phyloP scores from a whole-genome alignment of 73 alveolate genomes.

The Blepharisma japonicum region DNA sequence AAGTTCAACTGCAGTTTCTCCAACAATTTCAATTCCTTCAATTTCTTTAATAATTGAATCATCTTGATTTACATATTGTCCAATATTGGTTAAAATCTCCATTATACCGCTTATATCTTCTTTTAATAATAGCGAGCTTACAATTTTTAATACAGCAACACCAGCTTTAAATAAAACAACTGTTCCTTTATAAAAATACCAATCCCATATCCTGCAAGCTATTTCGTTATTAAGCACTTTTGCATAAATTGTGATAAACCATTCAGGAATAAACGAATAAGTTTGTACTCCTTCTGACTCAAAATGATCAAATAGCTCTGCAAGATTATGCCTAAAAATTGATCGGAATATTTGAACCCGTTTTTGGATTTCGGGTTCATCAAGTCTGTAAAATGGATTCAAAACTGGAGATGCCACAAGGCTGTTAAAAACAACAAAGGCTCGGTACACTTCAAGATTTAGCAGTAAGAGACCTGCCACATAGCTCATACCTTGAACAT shows the following conservation, averaged over 20 bases:
- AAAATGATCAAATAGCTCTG: conserved; percentile 65
- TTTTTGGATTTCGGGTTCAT: conserved; percentile 66
- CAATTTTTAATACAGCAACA: conserved; percentile 44
- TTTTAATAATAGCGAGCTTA: neutral
- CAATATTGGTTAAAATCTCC: neutral
- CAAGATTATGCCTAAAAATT: conserved; percentile 65
- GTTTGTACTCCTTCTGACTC: conserved; percentile 70
- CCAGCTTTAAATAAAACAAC: conserved; percentile 51
- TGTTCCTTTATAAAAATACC: conserved; percentile 64
- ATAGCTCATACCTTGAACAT: conserved; percentile 84
- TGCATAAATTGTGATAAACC: conserved; percentile 85
- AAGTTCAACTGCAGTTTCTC: no score
- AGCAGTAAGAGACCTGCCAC: conserved; percentile 78
- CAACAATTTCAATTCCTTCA: no score
- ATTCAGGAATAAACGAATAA: conserved; percentile 73
- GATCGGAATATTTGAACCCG: conserved; percentile 72
- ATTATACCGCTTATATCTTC: conserved; percentile 16
- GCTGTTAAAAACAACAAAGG: conserved; percentile 61
- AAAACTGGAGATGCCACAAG: conserved; percentile 59
- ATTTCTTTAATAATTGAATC: no score
- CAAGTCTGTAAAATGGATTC: conserved; percentile 72
- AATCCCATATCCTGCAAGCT: conserved; percentile 84
- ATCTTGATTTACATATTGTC: no score
- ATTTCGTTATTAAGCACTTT: conserved; percentile 62
- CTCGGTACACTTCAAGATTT: conserved; percentile 70